phyloP scores from a whole-genome alignment of 208 protist species.

The Trypanosoma lewisi region DNA sequence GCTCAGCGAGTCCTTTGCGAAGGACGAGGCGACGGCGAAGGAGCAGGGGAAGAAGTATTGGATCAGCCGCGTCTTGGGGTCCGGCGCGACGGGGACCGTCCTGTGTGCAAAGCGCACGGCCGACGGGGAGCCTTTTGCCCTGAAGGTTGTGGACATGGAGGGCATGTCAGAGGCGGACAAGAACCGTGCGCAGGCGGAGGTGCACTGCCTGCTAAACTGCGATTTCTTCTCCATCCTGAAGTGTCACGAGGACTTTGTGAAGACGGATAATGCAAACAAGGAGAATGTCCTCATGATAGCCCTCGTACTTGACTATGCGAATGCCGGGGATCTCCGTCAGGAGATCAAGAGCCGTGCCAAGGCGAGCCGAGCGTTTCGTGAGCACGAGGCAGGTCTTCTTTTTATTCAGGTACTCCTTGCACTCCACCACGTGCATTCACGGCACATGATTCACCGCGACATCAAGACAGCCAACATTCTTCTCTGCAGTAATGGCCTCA shows the following conservation, averaged over 20 bases:
- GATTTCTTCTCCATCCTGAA: conserved; percentile 84
- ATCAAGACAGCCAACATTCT: conserved; percentile 70
- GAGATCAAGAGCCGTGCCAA: conserved; percentile 64
- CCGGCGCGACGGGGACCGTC: conserved; percentile 26
- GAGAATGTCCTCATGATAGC: conserved; percentile 68
- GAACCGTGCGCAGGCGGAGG: conserved; percentile 58
- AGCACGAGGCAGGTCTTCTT: conserved; percentile 65
- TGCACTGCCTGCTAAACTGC: conserved; percentile 68
- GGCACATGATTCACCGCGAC: conserved; percentile 84
- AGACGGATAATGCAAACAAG: conserved; percentile 45
- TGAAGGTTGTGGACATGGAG: conserved; percentile 72
- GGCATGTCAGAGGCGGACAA: conserved; percentile 78
- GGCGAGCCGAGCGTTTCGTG: conserved; percentile 36
- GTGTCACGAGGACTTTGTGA: conserved; percentile 68
- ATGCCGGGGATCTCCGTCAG: conserved; percentile 77
- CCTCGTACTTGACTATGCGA: conserved; percentile 80
- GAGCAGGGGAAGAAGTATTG: conserved; percentile 69
- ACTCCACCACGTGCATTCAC: conserved; percentile 81
- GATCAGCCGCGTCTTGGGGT: conserved; percentile 74
- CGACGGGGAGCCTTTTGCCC: conserved; percentile 54
- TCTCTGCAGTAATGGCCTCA: conserved; percentile 11
- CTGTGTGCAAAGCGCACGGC: conserved; percentile 29
- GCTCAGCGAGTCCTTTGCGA: conserved; percentile 68
- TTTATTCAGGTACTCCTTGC: conserved; percentile 65
- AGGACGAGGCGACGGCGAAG: conserved; percentile 62